Percentiles rank a stretch among this genome's conserved stretches.
Evolutionary conservation across 345 rosid species (phyloP).

Genomic region (Raphanus raphanistrum): DNA sequence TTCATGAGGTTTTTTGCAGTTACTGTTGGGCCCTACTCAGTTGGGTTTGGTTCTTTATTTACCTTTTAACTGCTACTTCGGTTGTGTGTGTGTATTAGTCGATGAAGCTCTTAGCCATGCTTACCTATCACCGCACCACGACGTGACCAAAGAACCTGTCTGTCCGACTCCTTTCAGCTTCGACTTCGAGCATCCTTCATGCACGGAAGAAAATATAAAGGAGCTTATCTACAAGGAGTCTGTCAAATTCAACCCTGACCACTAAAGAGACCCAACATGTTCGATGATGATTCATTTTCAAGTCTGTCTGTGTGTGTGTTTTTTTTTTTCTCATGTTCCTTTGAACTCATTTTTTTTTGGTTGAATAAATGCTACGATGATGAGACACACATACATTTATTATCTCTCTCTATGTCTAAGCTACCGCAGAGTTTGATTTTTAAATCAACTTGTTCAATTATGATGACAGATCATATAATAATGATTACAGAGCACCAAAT

Average conservation of each 20-base stretch:
- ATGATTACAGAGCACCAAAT: too few species aligned
- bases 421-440: slow-evolving; percentile 14
- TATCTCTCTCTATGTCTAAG: slow-evolving; percentile 2
- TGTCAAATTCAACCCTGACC: slow-evolving; percentile 80
- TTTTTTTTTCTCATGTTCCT: slow-evolving; percentile 13
- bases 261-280: slow-evolving; percentile 20
- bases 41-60: slow-evolving; percentile 6
- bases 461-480: background rate
- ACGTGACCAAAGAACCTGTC: slow-evolving; percentile 82
- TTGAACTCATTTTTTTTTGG: slow-evolving; percentile 28
- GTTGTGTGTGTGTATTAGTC: slow-evolving; percentile 49
- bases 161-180: slow-evolving; percentile 80
- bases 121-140: slow-evolving; percentile 82
- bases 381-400: slow-evolving; percentile 24
- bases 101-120: slow-evolving; percentile 87
- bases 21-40: background rate
- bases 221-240: slow-evolving; percentile 97
- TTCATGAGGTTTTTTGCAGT: slow-evolving; percentile 9
- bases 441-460: background rate
- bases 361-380: slow-evolving; percentile 33
- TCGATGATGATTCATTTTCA: slow-evolving; percentile 10
- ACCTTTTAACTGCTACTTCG: background rate
- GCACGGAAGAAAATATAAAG: slow-evolving; percentile 90
- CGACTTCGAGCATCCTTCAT: slow-evolving; percentile 93
- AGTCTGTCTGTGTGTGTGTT: background rate